Base-by-base conservation (phyloP, 179 eudicot species). In the Gypsophila paniculata region DNA sequence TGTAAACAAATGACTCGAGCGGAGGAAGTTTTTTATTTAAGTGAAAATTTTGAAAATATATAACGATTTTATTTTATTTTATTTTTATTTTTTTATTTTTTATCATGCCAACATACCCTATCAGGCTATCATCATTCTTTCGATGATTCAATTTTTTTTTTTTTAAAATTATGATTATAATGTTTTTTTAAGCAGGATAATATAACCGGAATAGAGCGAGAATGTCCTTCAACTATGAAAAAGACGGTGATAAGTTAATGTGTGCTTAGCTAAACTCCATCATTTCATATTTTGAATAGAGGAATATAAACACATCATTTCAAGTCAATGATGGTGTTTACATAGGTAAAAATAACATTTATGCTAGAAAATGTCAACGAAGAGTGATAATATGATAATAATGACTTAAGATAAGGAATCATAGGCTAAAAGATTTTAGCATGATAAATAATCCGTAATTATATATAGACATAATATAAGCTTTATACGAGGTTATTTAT, bases 311-410 rank as follows among this genome's bases (percentile, higher is more conserved):
- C 46, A 1, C 72, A 69, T 75, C 22, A 75, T 75, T 69, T 23
- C 5, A 25, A 19, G 54, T 38, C 58, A 75, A 75, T 75, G 64
- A 75, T 75, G 38, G 58, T 70, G 78, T 44, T 42, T 9, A 42
- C 65, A 55, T 60, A 61, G 22, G 14, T 49, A n/a, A 52, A 8
- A 39, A 49, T 61, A 29, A 29, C 4, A 29, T 75, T 68, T 22
- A 49, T 10, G 18, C 55, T 9, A 49, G 10, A 17, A 61, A 69
- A 75, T 75, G 78, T 69, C 74, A 75, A 69, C 69, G 2, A 42
- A 19, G 25, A 42, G 69, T 52, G 64, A 68, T 67, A 39, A 8
- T 36, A 32, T 36, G 26, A 68, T 67, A 38, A 14, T 36, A 19
- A 57, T 53, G 60, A 53, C 25, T 17, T 23, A 44, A 26, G 60